phyloP scores from a whole-genome alignment of 1,139 yeast genomes.

The Saccharomyces hybrid region DNA sequence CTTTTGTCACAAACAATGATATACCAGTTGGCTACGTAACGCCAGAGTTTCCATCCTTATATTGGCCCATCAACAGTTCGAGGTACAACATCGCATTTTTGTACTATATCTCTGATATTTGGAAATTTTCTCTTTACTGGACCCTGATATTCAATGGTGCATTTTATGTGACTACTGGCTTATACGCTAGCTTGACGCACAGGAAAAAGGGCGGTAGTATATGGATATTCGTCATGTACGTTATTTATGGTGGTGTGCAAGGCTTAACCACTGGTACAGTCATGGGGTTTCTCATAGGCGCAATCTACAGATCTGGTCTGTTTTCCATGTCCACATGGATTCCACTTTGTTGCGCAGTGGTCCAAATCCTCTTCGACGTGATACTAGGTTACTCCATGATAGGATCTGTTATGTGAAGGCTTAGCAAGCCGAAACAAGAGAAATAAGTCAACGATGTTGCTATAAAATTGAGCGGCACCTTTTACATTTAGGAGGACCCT shows the following conservation, averaged over 20 bases:
- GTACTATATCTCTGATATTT: constrained; percentile 66
- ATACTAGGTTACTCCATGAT: constrained; percentile 55
- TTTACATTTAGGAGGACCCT: neutral
- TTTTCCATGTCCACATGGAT: constrained; percentile 91
- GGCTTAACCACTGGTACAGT: constrained; percentile 68
- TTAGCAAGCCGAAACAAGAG: neutral
- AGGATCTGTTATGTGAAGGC: constrained; percentile 35
- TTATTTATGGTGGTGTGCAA: constrained; percentile 50
- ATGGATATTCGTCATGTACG: constrained; percentile 41
- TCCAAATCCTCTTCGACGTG: constrained; percentile 58
- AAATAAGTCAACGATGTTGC: neutral
- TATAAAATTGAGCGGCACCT: neutral
- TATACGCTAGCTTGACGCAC: constrained; percentile 50
- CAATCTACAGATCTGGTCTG: constrained; percentile 68
- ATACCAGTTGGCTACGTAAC: constrained; percentile 75
- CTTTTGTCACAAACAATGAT: constrained; percentile 35
- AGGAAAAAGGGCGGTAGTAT: constrained; percentile 37
- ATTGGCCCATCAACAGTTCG: constrained; percentile 52
- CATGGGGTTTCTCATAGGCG: constrained; percentile 59
- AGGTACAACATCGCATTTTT: constrained; percentile 50
- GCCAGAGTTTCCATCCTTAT: constrained; percentile 76
- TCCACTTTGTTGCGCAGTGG: constrained; percentile 73
- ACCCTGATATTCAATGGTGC: constrained; percentile 57
- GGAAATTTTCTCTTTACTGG: constrained; percentile 83
- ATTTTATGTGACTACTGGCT: constrained; percentile 60